Evolutionary conservation across 2,329 filamentous ascomycete species (phyloP), one percentile per base, ranked within the genome.

Genomic region (Gnomoniopsis sp.): DNA sequence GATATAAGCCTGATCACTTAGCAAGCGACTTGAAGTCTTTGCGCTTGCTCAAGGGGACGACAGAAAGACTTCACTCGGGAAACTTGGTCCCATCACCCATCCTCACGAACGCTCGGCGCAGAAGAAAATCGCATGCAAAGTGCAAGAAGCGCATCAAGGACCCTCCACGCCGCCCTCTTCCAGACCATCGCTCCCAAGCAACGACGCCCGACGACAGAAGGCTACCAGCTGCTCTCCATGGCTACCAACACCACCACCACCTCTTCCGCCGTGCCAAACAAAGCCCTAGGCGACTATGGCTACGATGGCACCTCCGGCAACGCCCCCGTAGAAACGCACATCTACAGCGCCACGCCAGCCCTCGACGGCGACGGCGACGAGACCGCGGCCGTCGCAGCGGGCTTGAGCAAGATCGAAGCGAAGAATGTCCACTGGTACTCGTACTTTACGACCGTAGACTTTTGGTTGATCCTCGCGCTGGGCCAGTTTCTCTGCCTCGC

Each of bases 401-500:
- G 80, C 38, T 76, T 88, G 51, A 76, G 81, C 58, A 74, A 77
- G 44, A 75, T 88, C 65, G 81, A 88, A 72, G 73, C 76, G 56
- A 75, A 74, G 65, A 78, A 79, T 33, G 76, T 78, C 48, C 77
- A 75, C 64, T 88, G 85, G 85, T 88, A 83, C 75, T 81, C 88
- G 47, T 98, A 95, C 75, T 79, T 98, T 63, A 82, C 81, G 66
- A 96, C 93, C 12, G 81, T 81, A 68, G 90, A 97, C 71, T 98
- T 99, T 72, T 98, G 91, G 85, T 77, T 91, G 65, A 86, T 96
- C 47, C 79, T 98, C 66, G 61, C 85, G 51, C 77, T 98, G 61
- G 92, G 92, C 60, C 93, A 97, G 80, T 73, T 92, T 54, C 86
- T 96, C 48, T 87, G 93, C 4, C 85, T 99, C 60, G 93, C 91